Base-by-base conservation (phyloP, 345 rosid species). In the Acer campestre region DNA sequence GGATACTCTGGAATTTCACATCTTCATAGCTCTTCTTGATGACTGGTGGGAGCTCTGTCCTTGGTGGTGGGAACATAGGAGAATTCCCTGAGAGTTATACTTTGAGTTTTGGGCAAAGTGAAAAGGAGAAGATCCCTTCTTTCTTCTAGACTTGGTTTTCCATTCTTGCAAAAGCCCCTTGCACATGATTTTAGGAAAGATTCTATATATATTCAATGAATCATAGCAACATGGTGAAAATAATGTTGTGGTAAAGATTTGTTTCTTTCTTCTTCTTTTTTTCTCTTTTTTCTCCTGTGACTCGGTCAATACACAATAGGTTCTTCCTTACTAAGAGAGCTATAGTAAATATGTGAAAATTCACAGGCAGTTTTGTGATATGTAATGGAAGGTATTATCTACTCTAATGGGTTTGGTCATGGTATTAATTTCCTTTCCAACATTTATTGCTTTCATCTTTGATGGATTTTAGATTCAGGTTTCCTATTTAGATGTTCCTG, bases 391-490 rank as follows among this genome's bases (percentile, higher is more conserved):
- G 31, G 31, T 31, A 27, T 67, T 7, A 42, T 35, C 10, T 42
- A 7, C 25, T 10, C 18, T 67, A 67, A 38, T n/a, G 63, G 22
- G 23, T 7, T 20, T 7, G 23, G 3, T 67, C 2, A 8, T 67
- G 23, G 11, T 67, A 40, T 40, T 38, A n/a, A n/a, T 38, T 10
- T 38, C 46, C 29, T 40, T 14, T 6, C 22, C 48, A 8, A 35
- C 51, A 18, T 14, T 0, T 27, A 53, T 22, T 18, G 44, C 8
- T 18, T 51, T 23, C 17, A 4, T 71, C 22, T 55, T 55, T 1
- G 63, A 42, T 46, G 59, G 59, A 62, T 59, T 64, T 72, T 72
- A 35, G 29, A 51, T 17, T 69, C 12, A 49, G 10, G 42, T 65
- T 29, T 17, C 29, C 38, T 16, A 58, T 61, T 73, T 58, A 12